Evolutionary conservation across 345 rosid species (phyloP).

Genomic region (Brassica cretica): DNA sequence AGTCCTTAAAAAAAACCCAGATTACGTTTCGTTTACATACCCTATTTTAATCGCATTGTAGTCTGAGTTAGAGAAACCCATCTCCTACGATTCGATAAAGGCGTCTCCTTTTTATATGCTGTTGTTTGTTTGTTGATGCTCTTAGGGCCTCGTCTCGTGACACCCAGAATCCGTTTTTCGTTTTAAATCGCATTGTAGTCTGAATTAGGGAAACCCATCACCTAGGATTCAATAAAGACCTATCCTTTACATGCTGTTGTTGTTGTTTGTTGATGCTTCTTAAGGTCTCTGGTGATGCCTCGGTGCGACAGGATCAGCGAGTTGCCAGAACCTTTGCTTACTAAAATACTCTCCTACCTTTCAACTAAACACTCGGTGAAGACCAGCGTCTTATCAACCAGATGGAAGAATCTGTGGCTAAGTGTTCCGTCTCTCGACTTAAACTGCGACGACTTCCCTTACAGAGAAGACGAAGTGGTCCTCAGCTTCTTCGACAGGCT

Average conservation of each 20-base stretch:
- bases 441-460: not conserved
- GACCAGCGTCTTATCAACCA: not conserved
- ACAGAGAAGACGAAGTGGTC: not conserved
- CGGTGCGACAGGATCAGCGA: not conserved
- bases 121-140: not conserved
- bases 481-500: conserved; percentile 6
- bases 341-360: not conserved
- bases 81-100: not conserved
- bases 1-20: not conserved
- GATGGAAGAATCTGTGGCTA: conserved; percentile 2
- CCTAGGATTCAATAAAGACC: not conserved
- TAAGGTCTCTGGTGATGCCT: not conserved
- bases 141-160: not conserved
- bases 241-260: not conserved
- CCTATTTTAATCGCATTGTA: not conserved
- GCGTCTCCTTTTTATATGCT: not conserved
- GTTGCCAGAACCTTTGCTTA: not conserved
- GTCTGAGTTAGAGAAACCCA: not conserved
- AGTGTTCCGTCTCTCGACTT: conserved; percentile 18
- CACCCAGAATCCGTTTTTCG: not conserved
- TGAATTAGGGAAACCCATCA: not conserved
- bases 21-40: not conserved
- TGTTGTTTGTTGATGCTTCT: not conserved
- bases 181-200: too few relatives aligned
- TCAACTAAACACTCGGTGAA: not conserved